phyloP scores from a whole-genome alignment of 352 stramenopile species.

The Phytophthora vignae region DNA sequence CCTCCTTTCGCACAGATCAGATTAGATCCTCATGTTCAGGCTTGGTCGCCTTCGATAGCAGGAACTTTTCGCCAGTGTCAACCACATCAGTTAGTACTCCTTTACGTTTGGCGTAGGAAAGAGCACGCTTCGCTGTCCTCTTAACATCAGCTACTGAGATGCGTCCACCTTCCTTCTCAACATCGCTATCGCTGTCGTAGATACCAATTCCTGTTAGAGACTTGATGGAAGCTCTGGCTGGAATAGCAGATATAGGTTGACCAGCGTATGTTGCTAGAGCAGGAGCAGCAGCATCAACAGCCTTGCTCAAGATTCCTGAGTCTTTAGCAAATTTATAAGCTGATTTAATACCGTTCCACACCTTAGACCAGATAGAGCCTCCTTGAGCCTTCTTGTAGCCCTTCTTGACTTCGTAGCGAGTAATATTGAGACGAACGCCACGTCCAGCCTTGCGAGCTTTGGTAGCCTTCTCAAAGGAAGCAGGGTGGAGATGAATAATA shows the following conservation, averaged over 20 bases:
- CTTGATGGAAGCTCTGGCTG: background rate
- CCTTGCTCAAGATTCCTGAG: too few species aligned
- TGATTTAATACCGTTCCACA: too few species aligned
- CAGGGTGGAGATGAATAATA: conserved; percentile 17
- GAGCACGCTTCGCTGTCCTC: background rate
- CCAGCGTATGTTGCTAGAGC: too few species aligned
- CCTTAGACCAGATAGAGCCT: too few species aligned
- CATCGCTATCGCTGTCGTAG: background rate
- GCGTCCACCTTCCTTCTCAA: background rate
- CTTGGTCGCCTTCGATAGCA: background rate
- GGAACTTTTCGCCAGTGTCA: background rate
- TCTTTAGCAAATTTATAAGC: too few species aligned
- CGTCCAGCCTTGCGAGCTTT: conserved; percentile 1
- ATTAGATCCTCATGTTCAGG: background rate
- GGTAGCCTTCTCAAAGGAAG: conserved; percentile 2
- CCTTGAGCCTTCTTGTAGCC: conserved; percentile 18
- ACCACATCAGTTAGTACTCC: background rate
- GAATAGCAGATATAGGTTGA: background rate
- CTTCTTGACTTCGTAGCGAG: conserved; percentile 11
- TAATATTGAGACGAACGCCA: conserved; percentile 14
- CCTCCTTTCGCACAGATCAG: background rate
- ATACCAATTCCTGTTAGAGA: background rate
- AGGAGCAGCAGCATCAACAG: too few species aligned
- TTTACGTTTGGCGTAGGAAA: background rate
- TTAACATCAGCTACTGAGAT: background rate